phyloP scores from a whole-genome alignment of 768 basidiomycete species.

The Suillus fuscotomentosus region DNA sequence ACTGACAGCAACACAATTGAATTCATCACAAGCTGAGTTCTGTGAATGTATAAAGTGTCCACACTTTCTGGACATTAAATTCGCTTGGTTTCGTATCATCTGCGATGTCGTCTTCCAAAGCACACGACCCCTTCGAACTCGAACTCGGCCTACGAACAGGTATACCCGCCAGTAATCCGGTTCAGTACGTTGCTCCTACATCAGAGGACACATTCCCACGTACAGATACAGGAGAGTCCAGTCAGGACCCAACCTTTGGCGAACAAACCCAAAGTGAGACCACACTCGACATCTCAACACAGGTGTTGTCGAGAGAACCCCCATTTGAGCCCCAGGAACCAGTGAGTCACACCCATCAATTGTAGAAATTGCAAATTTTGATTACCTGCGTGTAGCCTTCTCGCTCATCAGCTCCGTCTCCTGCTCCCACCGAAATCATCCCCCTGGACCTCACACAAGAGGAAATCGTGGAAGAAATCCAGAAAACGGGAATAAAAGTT shows the following conservation, averaged over 20 bases:
- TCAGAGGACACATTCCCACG: constrained; percentile 14
- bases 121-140: constrained; percentile 21
- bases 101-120: background rate
- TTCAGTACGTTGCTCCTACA: constrained; percentile 8
- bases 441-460: constrained; percentile 31
- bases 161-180: constrained; percentile 9
- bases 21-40: background rate
- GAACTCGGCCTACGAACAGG: constrained; percentile 17
- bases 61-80: background rate
- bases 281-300: constrained; percentile 12
- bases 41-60: background rate
- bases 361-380: background rate
- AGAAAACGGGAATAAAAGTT: constrained; percentile 27
- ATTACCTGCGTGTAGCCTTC: constrained; percentile 13
- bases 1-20: background rate
- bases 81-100: no score
- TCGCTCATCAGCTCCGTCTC: constrained; percentile 26
- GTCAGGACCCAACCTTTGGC: constrained; percentile 19
- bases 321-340: constrained; percentile 21
- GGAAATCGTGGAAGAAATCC: constrained; percentile 32
- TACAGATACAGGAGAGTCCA: constrained; percentile 23
- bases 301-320: constrained; percentile 5
- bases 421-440: constrained; percentile 33
- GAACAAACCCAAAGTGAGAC: constrained; percentile 27
- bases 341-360: constrained; percentile 14